A percentile compares a stretch with the other conserved stretches of the same genome.
phyloP scores from a whole-genome alignment of 257 asterid species.

The Salvia splendens region DNA sequence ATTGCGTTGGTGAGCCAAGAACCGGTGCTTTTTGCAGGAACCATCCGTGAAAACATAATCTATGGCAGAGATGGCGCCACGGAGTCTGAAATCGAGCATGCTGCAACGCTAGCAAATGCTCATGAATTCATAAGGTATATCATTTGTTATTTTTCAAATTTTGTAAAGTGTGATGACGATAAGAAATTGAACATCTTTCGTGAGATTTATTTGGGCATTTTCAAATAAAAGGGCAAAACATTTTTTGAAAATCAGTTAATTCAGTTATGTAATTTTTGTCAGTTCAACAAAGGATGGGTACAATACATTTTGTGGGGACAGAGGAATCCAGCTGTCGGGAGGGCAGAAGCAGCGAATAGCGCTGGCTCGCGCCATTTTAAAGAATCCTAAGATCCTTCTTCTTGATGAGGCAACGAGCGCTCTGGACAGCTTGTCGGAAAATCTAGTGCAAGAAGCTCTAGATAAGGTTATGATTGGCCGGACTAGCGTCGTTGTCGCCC shows the following conservation, averaged over 20 bases:
- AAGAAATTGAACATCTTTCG: too few species aligned
- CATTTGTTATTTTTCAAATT: too few species aligned
- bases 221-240: too few species aligned
- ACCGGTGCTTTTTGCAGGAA: slow-evolving; percentile 55
- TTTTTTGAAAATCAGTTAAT: too few species aligned
- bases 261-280: not conserved
- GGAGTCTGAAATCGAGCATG: slow-evolving; percentile 47
- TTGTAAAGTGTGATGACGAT: too few species aligned
- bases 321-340: slow-evolving; percentile 61
- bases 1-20: slow-evolving; percentile 62
- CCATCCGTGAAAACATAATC: slow-evolving; percentile 47
- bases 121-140: slow-evolving; percentile 59
- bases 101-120: slow-evolving; percentile 58
- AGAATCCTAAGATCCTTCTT: slow-evolving; percentile 50
- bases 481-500: slow-evolving; percentile 54
- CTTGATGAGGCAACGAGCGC: slow-evolving; percentile 64
- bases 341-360: slow-evolving; percentile 65
- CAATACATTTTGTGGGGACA: slow-evolving; percentile 50
- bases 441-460: slow-evolving; percentile 55
- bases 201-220: too few species aligned
- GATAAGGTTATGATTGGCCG: slow-evolving; percentile 55
- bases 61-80: slow-evolving; percentile 48
- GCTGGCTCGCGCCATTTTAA: slow-evolving; percentile 54
- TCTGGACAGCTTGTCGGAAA: slow-evolving; percentile 48
- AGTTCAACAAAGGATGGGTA: slow-evolving; percentile 60